phyloP scores from a whole-genome alignment of 2,329 filamentous ascomycete genomes.

The Ceratocystis alfenasii region DNA sequence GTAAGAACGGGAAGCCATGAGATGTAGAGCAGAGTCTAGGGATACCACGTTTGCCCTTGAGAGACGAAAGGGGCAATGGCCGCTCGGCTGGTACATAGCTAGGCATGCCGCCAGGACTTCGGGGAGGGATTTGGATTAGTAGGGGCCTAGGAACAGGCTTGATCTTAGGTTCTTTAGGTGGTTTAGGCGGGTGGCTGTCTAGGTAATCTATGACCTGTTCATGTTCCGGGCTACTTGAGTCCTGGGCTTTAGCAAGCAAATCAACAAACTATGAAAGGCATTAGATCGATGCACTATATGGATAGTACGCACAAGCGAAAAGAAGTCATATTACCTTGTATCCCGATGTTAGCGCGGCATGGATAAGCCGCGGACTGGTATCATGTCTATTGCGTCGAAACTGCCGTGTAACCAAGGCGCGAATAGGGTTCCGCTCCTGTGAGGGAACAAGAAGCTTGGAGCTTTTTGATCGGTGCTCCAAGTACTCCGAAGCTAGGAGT shows the following conservation, averaged over 20 bases:
- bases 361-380: conserved; percentile 47
- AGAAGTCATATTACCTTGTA: conserved; percentile 45
- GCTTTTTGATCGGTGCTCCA: neutral
- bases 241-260: conserved; percentile 32
- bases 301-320: neutral
- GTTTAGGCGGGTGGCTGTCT: conserved; percentile 2
- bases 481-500: conserved; percentile 1
- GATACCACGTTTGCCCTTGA: conserved; percentile 41
- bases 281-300: neutral
- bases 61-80: conserved; percentile 38
- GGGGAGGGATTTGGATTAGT: conserved; percentile 28
- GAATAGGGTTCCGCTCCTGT: conserved; percentile 36
- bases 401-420: conserved; percentile 46
- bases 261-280: conserved; percentile 31
- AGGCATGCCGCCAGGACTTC: conserved; percentile 30
- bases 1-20: conserved; percentile 50
- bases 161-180: conserved; percentile 24
- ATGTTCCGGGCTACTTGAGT: conserved; percentile 33
- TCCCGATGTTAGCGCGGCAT: conserved; percentile 51
- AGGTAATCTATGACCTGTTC: conserved; percentile 29
- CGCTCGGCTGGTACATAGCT: conserved; percentile 38
- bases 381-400: conserved; percentile 50
- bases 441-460: neutral
- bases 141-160: conserved; percentile 27
- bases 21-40: conserved; percentile 45